These are phyloP conservation scores for Gynostemma pentaphyllum DNA, from an alignment of 306 rosid species.

Conservation along the genomic window DNA sequence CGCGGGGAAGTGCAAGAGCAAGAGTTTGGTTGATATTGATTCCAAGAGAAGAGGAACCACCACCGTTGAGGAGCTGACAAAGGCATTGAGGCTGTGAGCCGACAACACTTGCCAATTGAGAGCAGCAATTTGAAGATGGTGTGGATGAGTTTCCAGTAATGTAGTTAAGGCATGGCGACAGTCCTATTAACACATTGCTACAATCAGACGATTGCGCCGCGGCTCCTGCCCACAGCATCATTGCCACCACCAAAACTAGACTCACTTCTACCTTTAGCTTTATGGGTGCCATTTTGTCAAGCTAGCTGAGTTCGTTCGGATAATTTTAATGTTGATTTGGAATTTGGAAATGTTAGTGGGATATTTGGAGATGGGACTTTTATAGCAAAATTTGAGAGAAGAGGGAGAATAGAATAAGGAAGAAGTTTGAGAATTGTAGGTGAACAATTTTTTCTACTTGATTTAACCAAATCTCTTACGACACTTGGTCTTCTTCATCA, in stretches of 20 bases:
- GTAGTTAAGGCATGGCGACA: slow-evolving; percentile 67
- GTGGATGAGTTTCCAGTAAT: slow-evolving; percentile 50
- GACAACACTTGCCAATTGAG: slow-evolving; percentile 43
- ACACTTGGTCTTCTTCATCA: too few relatives aligned
- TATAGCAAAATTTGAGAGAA: slow-evolving; percentile 24
- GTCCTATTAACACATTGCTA: slow-evolving; percentile 31
- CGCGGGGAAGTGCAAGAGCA: slow-evolving; percentile 56
- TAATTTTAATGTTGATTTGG: background rate
- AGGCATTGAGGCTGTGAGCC: slow-evolving; percentile 53
- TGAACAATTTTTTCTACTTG: slow-evolving; percentile 39
- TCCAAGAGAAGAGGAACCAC: slow-evolving; percentile 44
- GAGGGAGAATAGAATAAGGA: slow-evolving; percentile 23
- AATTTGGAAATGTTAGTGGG: background rate
- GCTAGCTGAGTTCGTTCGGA: background rate
- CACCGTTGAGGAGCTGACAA: slow-evolving; percentile 47
- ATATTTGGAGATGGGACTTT: background rate
- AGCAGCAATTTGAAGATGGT: slow-evolving; percentile 67
- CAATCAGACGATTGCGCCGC: slow-evolving; percentile 45
- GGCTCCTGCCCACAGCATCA: slow-evolving; percentile 30
- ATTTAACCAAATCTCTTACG: background rate
- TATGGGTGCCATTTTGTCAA: slow-evolving; percentile 34
- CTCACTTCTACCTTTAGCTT: slow-evolving; percentile 14
- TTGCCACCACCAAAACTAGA: slow-evolving; percentile 20
- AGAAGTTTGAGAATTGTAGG: slow-evolving; percentile 25
- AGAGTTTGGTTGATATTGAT: slow-evolving; percentile 50